Evolutionary conservation across 2,329 filamentous ascomycete genomes (phyloP), one percentile per base, ranked within the genome.

Genomic region (Monilinia vaccinii-corymbosi): DNA sequence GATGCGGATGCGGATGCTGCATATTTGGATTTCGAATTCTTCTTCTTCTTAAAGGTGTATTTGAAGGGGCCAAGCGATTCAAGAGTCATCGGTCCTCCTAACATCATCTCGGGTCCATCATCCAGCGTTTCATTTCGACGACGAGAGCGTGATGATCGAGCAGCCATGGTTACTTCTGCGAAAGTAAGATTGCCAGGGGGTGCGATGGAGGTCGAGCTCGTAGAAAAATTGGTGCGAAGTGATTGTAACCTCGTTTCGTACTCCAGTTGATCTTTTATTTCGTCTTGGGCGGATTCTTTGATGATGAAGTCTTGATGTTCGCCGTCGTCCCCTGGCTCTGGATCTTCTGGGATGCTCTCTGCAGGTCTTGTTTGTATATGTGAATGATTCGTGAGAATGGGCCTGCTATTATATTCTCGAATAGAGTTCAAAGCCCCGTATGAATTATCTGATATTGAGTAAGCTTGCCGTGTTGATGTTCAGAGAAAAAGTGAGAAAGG

Each of bases 1-100:
- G 34, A 40, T 38, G 45, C 21, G n/a, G 60, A 52, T 8, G 44
- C n/a, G 4, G 34, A 40, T 38, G 45, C 21, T 18, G 60, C 48
- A 38, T 40, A 53, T 38, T 47, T 60, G 9, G 34, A 28, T 36
- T 56, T 46, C 44, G 23, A 18, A 21, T 61, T 58, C 51, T 58
- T 62, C 58, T 61, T 61, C 36, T 60, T 62, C 21, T 55, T 62
- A 28, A 62, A 61, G 4, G 61, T 62, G 34, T 62, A 62, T 50
- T 56, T 62, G 53, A 62, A 62, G 25, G 61, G 46, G 3, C 61
- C 61, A 14, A 62, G 47, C 40, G 61, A 62, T 45, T 52, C 61
- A 21, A 62, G 44, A 46, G 46, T 61, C 58, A 62, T 53, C 4
- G 61, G 61, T 18, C 58, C 58, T 28, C 46, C 36, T 23, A 62